These are phyloP conservation scores for Aspergillus kassunensis DNA, from an alignment of 495 filamentous ascomycete genomes.

Conservation along the genomic window DNA sequence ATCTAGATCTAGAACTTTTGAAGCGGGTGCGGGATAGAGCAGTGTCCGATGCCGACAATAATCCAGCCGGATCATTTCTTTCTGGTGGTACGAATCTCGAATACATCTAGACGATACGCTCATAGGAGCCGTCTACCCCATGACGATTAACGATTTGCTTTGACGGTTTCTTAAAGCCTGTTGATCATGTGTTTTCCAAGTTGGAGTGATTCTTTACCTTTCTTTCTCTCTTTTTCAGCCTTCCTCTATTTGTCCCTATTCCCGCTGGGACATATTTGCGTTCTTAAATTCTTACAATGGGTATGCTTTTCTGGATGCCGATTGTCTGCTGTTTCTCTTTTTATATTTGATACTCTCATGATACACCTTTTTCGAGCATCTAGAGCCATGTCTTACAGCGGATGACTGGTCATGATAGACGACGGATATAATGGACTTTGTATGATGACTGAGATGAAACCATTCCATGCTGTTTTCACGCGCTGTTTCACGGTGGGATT, in stretches of 20 bases:
- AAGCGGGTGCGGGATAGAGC: slow-evolving; percentile 36
- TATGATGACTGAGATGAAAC: slow-evolving; percentile 15
- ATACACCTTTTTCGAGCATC: not conserved
- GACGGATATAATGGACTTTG: not conserved
- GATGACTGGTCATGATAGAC: not conserved
- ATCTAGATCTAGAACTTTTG: slow-evolving; percentile 51
- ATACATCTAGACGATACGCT: not conserved
- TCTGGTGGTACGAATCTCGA: not conserved
- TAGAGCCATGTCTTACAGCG: not conserved
- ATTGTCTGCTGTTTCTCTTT: not conserved
- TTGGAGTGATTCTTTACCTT: not conserved
- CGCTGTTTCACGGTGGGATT: no score
- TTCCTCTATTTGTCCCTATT: no score
- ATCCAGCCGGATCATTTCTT: not conserved
- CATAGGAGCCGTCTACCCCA: not conserved
- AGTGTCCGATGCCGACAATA: slow-evolving; percentile 23
- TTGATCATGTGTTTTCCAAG: no score
- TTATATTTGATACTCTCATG: not conserved
- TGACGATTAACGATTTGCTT: slow-evolving; percentile 1
- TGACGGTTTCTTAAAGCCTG: not conserved
- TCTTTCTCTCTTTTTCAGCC: not conserved
- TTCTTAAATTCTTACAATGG: not conserved
- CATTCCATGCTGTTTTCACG: slow-evolving; percentile 3
- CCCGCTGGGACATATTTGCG: not conserved
- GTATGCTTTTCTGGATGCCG: not conserved